phyloP scores from a whole-genome alignment of 2,329 filamentous ascomycete species.

The Sphaceloma murrayae region DNA sequence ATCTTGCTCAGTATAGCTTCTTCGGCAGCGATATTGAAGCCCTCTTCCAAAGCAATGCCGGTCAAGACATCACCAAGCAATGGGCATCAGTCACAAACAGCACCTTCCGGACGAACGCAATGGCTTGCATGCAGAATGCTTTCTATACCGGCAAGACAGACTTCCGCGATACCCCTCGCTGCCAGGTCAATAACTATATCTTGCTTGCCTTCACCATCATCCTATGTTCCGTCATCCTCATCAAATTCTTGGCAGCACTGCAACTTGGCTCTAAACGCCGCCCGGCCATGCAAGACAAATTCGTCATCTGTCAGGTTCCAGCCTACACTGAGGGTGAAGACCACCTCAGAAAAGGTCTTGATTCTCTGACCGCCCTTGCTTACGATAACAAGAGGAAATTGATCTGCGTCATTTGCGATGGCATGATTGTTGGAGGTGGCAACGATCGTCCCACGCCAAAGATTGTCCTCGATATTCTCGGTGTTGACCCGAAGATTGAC shows the following conservation, averaged over 20 bases:
- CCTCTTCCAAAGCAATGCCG: conserved; percentile 64
- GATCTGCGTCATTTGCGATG: conserved; percentile 92
- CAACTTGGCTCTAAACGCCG: conserved; percentile 88
- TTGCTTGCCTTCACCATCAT: conserved; percentile 79
- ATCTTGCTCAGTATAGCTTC: conserved; percentile 55
- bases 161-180: conserved; percentile 67
- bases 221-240: conserved; percentile 64
- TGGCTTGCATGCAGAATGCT: conserved; percentile 71
- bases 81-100: conserved; percentile 38
- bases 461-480: conserved; percentile 93
- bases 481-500: conserved; percentile 93
- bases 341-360: conserved; percentile 80
- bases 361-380: conserved; percentile 85
- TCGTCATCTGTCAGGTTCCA: conserved; percentile 95
- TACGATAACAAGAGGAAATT: conserved; percentile 99
- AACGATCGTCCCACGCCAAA: conserved; percentile 96
- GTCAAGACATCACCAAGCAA: conserved; percentile 61
- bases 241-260: conserved; percentile 87
- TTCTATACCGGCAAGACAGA: conserved; percentile 79
- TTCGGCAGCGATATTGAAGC: conserved; percentile 58
- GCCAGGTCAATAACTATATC: conserved; percentile 85
- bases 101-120: conserved; percentile 52
- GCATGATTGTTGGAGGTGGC: conserved; percentile 89
- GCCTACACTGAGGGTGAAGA: conserved; percentile 98
- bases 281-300: conserved; percentile 89